A percentile compares a stretch with the other conserved stretches of the same genome.
phyloP scores from a whole-genome alignment of 176 grass and related monocot genomes.

The Hordeum marinum region DNA sequence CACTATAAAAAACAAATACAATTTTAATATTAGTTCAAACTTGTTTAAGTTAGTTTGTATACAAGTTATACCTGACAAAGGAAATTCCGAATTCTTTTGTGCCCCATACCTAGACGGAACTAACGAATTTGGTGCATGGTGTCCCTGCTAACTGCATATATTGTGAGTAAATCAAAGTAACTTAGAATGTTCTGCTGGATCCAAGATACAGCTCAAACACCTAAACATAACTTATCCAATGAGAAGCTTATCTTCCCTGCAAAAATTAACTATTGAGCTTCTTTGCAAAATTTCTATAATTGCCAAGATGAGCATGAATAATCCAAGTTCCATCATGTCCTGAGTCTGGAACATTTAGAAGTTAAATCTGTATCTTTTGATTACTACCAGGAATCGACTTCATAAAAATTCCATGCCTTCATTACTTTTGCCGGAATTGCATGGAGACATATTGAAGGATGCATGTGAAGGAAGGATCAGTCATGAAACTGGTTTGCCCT shows the following conservation, averaged over 20 bases:
- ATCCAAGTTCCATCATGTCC: neutral
- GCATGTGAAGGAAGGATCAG: conserved; percentile 54
- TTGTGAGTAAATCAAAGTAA: neutral
- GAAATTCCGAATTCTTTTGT: neutral
- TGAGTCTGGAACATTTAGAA: neutral
- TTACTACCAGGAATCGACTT: conserved; percentile 36
- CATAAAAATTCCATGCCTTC: conserved; percentile 45
- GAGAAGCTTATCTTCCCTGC: neutral
- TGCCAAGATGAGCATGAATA: neutral
- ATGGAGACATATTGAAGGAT: conserved; percentile 57
- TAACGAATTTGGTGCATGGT: neutral
- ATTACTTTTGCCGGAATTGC: conserved; percentile 55
- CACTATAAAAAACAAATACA: neutral
- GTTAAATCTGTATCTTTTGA: conserved; percentile 1
- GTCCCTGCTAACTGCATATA: neutral
- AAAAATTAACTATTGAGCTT: neutral
- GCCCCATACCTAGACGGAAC: neutral
- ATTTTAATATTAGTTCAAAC: neutral
- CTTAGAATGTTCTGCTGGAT: neutral
- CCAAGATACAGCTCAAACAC: neutral
- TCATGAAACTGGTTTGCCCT: conserved; percentile 47
- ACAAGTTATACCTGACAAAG: neutral
- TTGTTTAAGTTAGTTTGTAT: neutral
- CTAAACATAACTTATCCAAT: neutral
- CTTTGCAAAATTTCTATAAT: neutral